A percentile compares a stretch with the other conserved stretches of the same genome.
Conservation (phyloP, 768 basidiomycete genomes). For the Pulveroboletus frians region DNA sequence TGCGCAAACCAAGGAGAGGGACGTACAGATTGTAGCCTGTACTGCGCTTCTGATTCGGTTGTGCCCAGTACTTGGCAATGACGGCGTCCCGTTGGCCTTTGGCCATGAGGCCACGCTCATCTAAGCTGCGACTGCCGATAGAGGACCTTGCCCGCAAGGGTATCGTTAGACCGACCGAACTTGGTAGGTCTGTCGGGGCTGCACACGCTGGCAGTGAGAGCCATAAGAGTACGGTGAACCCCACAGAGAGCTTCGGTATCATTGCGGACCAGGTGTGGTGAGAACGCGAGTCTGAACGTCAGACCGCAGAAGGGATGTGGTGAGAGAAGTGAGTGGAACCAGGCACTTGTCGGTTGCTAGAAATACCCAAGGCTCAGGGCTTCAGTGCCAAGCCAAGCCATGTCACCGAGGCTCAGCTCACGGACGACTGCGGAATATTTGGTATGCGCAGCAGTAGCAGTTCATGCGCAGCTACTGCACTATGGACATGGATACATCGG, state of each 20-base stretch:
- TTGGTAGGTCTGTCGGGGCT: conserved; percentile 12
- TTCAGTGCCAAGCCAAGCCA: background rate
- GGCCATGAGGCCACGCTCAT: conserved; percentile 30
- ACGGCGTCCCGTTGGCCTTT: conserved; percentile 39
- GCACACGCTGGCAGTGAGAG: conserved; percentile 3
- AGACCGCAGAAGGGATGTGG: background rate
- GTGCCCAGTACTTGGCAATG: conserved; percentile 43
- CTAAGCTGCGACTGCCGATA: background rate
- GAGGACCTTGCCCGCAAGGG: conserved; percentile 19
- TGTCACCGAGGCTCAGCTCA: background rate
- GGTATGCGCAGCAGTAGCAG: background rate
- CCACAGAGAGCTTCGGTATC: conserved; percentile 11
- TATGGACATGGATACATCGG: background rate
- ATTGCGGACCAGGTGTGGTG: conserved; percentile 4
- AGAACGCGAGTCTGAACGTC: background rate
- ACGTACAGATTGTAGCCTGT: conserved; percentile 50
- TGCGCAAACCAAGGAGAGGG: background rate
- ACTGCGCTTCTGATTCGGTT: conserved; percentile 34
- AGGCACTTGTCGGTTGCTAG: background rate
- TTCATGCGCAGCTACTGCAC: background rate
- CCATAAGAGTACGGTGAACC: conserved; percentile 13
- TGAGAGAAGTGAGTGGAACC: background rate
- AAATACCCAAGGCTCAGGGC: background rate
- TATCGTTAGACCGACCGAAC: conserved; percentile 14
- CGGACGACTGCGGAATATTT: background rate